Percentiles rank a stretch among this genome's conserved stretches.
Conservation (phyloP, 805 yeast genomes). For the Hanseniaspora valbyensis region DNA sequence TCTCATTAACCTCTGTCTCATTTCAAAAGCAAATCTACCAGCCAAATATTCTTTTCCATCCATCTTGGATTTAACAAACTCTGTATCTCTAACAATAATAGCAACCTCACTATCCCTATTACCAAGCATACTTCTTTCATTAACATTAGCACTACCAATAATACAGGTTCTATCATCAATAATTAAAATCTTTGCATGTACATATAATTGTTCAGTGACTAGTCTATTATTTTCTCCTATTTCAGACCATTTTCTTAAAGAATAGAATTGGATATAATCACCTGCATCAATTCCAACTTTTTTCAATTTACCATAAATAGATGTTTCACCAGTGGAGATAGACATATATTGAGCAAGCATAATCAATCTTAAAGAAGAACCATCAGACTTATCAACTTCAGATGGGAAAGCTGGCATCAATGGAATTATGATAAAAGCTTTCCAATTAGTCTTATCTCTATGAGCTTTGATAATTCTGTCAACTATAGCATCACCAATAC, state of each 20-base stretch:
- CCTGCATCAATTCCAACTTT: conserved; percentile 77
- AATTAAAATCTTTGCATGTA: conserved; percentile 84
- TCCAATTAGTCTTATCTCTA: conserved; percentile 67
- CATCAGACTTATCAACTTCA: conserved; percentile 85
- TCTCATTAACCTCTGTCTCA: conserved; percentile 86
- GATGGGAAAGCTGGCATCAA: conserved; percentile 96
- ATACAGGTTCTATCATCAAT: conserved; percentile 90
- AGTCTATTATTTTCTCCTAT: conserved; percentile 64
- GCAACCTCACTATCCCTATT: conserved; percentile 90
- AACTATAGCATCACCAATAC: conserved; percentile 91
- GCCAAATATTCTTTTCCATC: conserved; percentile 72
- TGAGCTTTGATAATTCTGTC: conserved; percentile 88
- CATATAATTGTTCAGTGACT: conserved; percentile 83
- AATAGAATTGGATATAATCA: conserved; percentile 82
- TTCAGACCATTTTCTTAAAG: conserved; percentile 90
- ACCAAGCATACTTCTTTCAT: conserved; percentile 94
- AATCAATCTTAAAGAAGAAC: conserved; percentile 86
- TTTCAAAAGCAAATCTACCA: conserved; percentile 77
- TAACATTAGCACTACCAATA: conserved; percentile 94
- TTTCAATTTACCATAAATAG: conserved; percentile 72
- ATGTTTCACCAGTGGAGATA: conserved; percentile 77
- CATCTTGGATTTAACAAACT: conserved; percentile 56
- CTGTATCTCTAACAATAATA: conserved; percentile 73
- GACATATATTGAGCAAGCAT: conserved; percentile 95
- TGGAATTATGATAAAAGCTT: conserved; percentile 83